Evolutionary conservation across 805 yeast genomes (phyloP).

Genomic region (Hanseniaspora osmophila): DNA sequence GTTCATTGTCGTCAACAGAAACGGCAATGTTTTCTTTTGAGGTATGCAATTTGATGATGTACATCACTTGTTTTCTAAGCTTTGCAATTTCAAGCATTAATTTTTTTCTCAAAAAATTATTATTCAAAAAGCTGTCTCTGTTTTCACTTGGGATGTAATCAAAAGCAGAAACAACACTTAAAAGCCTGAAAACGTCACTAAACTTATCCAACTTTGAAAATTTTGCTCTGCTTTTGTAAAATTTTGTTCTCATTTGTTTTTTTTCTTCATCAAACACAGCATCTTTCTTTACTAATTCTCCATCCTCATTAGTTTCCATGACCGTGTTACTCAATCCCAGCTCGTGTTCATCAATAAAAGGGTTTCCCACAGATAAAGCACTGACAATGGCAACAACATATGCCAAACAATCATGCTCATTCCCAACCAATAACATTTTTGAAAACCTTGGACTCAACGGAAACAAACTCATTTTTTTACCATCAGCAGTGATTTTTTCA

Average conservation of each 20-base stretch:
- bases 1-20: constrained; percentile 26
- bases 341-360: constrained; percentile 65
- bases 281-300: constrained; percentile 16
- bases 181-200: constrained; percentile 60
- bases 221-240: constrained; percentile 39
- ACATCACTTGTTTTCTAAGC: constrained; percentile 64
- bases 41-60: constrained; percentile 56
- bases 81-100: constrained; percentile 75
- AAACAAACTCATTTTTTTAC: constrained; percentile 74
- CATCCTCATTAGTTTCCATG: constrained; percentile 15
- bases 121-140: constrained; percentile 34
- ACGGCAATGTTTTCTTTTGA: constrained; percentile 46
- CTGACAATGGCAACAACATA: constrained; percentile 87
- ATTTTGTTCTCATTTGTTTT: constrained; percentile 34
- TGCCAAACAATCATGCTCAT: constrained; percentile 73
- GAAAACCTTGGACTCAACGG: constrained; percentile 91
- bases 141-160: constrained; percentile 52
- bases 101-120: constrained; percentile 63
- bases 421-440: constrained; percentile 76
- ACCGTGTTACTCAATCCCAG: constrained; percentile 34
- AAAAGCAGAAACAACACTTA: constrained; percentile 77
- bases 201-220: constrained; percentile 56
- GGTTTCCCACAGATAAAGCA: constrained; percentile 86
- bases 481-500: constrained; percentile 56
- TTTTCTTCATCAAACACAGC: constrained; percentile 23